Evolutionary conservation across 1,284 basidiomycete species (phyloP), one percentile per base, ranked within the genome.

Genomic region (Cronartium ribicola): DNA sequence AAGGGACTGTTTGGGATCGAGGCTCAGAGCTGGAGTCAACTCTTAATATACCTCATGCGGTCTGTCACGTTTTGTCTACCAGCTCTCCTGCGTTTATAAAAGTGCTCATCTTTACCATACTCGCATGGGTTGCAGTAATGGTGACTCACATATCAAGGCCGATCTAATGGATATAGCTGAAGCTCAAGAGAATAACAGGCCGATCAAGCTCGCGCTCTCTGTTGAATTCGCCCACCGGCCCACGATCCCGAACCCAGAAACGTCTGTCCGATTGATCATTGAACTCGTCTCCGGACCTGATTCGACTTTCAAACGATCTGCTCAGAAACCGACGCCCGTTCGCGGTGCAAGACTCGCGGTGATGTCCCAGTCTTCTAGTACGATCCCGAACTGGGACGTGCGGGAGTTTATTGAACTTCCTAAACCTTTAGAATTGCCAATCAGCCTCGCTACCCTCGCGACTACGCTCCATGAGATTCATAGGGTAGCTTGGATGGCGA

Each of bases 11-110:
- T 73, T 22, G 63, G 43, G 8, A 66, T 73, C 22, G 64, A 73
- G 60, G 71, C 71, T 48, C 61, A 55, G 64, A 73, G 55, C 29
- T 66, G 71, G 71, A 66, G 66, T 51, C 64, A 59, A n/a, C 20
- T 73, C 8, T 51, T 73, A 7, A 61, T 55, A 4, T 73, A 73
- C 37, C 14, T 73, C 17, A 73, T 73, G 71, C 66, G 71, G 71
- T 73, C 44, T 59, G 63, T 44, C 40, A 17, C 22, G 7, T 17
- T 0, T 8, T 51, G 5, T 20, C 29, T 29, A 2, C 22, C 13
- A 17, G 14, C 57, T 29, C 29, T 29, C 29, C 10, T 5, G 2
- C 29, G 29, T 4, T 36, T 46, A 13, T 62, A 29, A 29, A 29
- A 36, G 13, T 6, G 17, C 48, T 63, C 11, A 40, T 13, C 57